Conservation (phyloP, 306 rosid species). For the Fragaria ananassa region DNA sequence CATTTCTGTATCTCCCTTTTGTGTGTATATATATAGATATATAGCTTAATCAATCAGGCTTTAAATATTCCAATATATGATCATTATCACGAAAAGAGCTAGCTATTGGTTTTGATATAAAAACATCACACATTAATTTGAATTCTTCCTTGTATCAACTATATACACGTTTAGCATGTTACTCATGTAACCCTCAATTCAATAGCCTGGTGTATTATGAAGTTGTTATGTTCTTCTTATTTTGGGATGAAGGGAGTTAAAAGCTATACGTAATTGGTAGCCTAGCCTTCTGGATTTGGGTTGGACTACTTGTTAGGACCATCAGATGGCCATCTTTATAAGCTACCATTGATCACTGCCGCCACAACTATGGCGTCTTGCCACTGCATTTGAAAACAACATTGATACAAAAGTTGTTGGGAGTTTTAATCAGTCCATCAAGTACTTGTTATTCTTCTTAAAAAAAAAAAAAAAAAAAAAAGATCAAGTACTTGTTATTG, state of each 20-base stretch:
- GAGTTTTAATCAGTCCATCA: not conserved
- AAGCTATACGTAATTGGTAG: not conserved
- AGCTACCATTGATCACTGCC: not conserved
- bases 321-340: not conserved
- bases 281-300: not conserved
- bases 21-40: not conserved
- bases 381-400: not conserved
- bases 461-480: no score
- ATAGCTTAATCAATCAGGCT: constrained; percentile 11
- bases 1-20: not conserved
- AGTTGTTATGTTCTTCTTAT: not conserved
- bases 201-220: not conserved
- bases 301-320: constrained; percentile 4
- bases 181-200: not conserved
- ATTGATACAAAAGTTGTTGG: not conserved
- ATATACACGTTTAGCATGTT: not conserved
- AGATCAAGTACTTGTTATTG: not conserved
- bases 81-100: not conserved
- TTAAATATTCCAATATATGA: not conserved
- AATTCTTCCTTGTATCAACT: not conserved
- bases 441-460: not conserved
- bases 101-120: not conserved
- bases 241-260: not conserved
- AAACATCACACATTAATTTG: not conserved
- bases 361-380: not conserved